phyloP scores from a whole-genome alignment of 345 rosid species.

The Xanthoceras sorbifolium region DNA sequence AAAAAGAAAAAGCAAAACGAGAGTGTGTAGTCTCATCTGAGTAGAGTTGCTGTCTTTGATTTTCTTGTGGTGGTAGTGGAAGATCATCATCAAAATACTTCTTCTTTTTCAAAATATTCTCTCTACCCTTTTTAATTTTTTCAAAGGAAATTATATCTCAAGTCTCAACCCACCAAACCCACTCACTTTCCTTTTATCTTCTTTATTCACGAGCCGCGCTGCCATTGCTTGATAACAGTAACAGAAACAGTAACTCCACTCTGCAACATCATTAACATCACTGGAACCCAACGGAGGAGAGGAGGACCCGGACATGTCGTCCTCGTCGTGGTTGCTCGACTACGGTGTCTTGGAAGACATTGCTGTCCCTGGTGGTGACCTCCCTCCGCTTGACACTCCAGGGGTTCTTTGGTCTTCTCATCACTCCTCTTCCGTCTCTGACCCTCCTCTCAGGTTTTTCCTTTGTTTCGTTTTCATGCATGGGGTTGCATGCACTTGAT shows the following conservation, averaged over 20 bases:
- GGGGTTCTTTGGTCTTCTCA: conserved; percentile 38
- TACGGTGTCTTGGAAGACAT: conserved; percentile 41
- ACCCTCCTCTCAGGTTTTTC: conserved; percentile 35
- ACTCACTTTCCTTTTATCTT: conserved; percentile 18
- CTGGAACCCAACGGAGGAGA: not conserved
- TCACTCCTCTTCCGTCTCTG: conserved; percentile 14
- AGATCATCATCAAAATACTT: conserved; percentile 9
- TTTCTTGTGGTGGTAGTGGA: conserved; percentile 29
- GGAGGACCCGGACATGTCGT: conserved; percentile 25
- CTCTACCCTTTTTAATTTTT: not conserved
- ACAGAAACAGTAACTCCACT: not conserved
- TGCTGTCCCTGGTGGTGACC: conserved; percentile 43
- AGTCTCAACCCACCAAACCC: conserved; percentile 20
- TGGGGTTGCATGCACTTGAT: not conserved
- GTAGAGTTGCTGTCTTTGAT: not conserved
- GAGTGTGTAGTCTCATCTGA: too few relatives aligned
- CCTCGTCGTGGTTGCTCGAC: conserved; percentile 41
- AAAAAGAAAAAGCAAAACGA: not conserved
- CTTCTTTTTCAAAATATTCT: conserved; percentile 18
- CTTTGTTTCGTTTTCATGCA: not conserved
- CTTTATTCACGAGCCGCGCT: not conserved
- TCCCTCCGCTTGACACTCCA: conserved; percentile 36
- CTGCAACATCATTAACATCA: not conserved
- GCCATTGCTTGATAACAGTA: not conserved
- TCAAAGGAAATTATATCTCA: not conserved